A percentile compares a stretch with the other conserved stretches of the same genome.
Evolutionary conservation across 257 asterid genomes (phyloP).

Genomic region (Gynochthodes officinalis): DNA sequence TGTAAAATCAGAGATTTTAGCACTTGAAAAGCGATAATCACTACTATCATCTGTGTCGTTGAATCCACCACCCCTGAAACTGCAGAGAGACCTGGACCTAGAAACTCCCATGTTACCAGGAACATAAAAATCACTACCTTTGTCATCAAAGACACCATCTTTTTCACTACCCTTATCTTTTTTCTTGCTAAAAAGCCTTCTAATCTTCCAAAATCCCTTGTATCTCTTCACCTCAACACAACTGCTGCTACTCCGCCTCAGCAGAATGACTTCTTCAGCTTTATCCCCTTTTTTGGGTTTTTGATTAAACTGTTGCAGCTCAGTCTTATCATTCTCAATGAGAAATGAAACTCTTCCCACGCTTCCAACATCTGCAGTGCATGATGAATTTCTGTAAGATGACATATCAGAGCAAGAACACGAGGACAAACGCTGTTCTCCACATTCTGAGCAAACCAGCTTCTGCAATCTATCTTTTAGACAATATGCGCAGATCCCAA

Average conservation of each 20-base stretch:
- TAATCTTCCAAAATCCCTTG: slow-evolving; percentile 76
- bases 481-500: slow-evolving; percentile 77
- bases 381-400: slow-evolving; percentile 59
- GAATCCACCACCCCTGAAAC: slow-evolving; percentile 49
- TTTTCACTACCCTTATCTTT: slow-evolving; percentile 33
- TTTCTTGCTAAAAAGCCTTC: slow-evolving; percentile 62
- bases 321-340: slow-evolving; percentile 64
- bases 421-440: slow-evolving; percentile 81
- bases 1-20: slow-evolving; percentile 84
- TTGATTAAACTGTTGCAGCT: slow-evolving; percentile 10
- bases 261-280: slow-evolving; percentile 48
- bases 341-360: slow-evolving; percentile 78
- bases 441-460: slow-evolving; percentile 84
- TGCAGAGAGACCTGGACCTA: slow-evolving; percentile 87
- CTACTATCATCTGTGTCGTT: slow-evolving; percentile 49
- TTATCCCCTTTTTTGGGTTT: slow-evolving; percentile 32
- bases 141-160: slow-evolving; percentile 40
- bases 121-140: slow-evolving; percentile 58
- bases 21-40: slow-evolving; percentile 61
- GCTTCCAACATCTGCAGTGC: slow-evolving; percentile 64
- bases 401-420: slow-evolving; percentile 84
- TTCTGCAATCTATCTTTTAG: slow-evolving; percentile 68
- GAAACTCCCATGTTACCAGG: slow-evolving; percentile 59
- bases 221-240: slow-evolving; percentile 75
- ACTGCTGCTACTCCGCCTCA: slow-evolving; percentile 74